Percentiles rank a stretch among this genome's conserved stretches.
phyloP scores from a whole-genome alignment of 2,329 filamentous ascomycete species.

The Ophiocordyceps sinensis region DNA sequence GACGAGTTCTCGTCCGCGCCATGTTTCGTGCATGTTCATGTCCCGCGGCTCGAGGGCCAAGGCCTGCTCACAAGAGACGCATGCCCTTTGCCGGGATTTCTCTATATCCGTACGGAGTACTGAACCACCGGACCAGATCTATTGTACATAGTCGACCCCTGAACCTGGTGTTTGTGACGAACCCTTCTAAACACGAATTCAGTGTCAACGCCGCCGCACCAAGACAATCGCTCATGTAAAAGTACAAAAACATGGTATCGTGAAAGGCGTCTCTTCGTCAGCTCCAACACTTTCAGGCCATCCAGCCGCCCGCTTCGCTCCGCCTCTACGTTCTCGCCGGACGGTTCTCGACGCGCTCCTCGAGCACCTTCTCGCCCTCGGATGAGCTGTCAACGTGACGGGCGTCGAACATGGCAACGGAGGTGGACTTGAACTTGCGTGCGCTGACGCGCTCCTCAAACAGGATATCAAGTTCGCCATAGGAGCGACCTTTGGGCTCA shows the following conservation, averaged over 20 bases:
- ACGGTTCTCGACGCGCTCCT: slow-evolving; percentile 4
- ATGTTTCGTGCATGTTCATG: no score
- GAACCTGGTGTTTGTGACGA: no score
- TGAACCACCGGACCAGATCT: no score
- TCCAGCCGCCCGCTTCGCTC: neutral
- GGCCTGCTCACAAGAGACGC: no score
- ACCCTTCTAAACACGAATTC: no score
- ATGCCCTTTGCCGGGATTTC: no score
- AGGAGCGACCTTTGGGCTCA: slow-evolving; percentile 38
- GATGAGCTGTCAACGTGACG: slow-evolving; percentile 2
- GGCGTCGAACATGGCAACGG: slow-evolving; percentile 13
- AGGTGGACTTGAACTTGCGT: slow-evolving; percentile 22
- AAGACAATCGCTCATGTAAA: no score
- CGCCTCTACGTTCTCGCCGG: neutral
- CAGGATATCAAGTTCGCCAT: slow-evolving; percentile 40
- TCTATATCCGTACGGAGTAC: no score
- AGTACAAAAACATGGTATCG: neutral
- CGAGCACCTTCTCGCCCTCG: slow-evolving; percentile 9
- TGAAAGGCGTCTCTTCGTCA: neutral
- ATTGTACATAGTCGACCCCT: no score
- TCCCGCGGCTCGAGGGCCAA: no score
- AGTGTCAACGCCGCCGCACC: no score
- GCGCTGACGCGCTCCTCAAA: slow-evolving; percentile 31
- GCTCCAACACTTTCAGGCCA: neutral
- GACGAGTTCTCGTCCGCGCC: no score